Evolutionary conservation across 352 stramenopile species (phyloP).

Genomic region (Phytophthora pisi): DNA sequence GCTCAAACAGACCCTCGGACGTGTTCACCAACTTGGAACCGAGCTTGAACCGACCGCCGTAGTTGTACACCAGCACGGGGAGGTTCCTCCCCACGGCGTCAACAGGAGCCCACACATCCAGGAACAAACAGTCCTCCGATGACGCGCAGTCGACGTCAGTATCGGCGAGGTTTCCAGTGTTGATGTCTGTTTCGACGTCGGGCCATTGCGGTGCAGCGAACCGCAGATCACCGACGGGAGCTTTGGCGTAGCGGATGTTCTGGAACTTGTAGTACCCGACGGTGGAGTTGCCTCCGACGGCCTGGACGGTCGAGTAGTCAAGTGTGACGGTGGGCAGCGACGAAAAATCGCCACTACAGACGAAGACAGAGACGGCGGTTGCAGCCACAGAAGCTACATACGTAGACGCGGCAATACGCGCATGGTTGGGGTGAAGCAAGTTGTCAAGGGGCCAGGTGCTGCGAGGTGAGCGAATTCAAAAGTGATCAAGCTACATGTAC

Average conservation of each 20-base stretch:
- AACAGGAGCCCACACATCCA: constrained; percentile 42
- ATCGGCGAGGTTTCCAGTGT: constrained; percentile 35
- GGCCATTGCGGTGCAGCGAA: constrained; percentile 34
- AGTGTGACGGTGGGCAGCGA: constrained; percentile 28
- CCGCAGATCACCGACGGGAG: constrained; percentile 27
- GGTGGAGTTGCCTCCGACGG: constrained; percentile 30
- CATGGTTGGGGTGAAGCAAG: too few species aligned
- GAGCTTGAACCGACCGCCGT: constrained; percentile 35
- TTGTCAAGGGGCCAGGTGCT: too few species aligned
- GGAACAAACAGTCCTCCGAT: constrained; percentile 42
- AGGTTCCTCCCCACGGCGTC: constrained; percentile 29
- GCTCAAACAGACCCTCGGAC: constrained; percentile 31
- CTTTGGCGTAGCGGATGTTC: constrained; percentile 39
- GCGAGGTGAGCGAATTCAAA: too few species aligned
- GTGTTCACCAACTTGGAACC: constrained; percentile 32
- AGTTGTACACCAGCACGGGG: constrained; percentile 43
- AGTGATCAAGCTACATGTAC: too few species aligned
- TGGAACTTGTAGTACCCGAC: constrained; percentile 44
- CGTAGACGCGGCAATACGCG: not conserved
- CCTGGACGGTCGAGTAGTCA: constrained; percentile 38
- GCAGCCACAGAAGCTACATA: not conserved
- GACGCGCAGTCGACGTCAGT: constrained; percentile 28
- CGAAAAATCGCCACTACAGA: not conserved
- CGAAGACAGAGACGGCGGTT: not conserved
- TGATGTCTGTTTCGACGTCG: constrained; percentile 26